These are phyloP conservation scores for Eruca vesicaria DNA, from an alignment of 441 rosid genomes.

Conservation along the genomic window DNA sequence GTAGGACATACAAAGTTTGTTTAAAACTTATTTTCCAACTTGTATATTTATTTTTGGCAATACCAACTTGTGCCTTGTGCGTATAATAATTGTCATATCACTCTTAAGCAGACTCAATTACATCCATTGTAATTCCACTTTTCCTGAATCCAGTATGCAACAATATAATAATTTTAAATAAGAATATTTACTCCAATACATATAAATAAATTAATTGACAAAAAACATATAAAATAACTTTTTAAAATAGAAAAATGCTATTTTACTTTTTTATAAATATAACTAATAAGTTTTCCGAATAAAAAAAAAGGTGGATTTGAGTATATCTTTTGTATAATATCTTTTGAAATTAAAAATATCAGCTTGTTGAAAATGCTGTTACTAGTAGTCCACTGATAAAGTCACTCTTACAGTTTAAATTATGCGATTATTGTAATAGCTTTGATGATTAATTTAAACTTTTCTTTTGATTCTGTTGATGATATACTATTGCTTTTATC, in stretches of 20 bases:
- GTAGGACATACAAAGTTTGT: background rate
- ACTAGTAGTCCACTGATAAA: background rate
- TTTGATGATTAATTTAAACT: background rate
- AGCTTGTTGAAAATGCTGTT: background rate
- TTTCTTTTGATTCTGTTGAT: background rate
- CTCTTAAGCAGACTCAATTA: background rate
- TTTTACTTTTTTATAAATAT: background rate
- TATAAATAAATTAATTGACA: background rate
- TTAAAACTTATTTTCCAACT: background rate
- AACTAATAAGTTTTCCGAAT: background rate
- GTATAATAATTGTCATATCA: background rate
- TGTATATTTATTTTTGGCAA: background rate
- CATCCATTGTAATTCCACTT: background rate
- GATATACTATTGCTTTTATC: background rate
- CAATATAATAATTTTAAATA: background rate
- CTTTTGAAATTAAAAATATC: too few relatives aligned
- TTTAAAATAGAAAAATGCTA: too few relatives aligned
- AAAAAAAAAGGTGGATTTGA: background rate
- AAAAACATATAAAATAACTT: too few relatives aligned
- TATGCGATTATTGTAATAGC: background rate
- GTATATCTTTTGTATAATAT: too few relatives aligned
- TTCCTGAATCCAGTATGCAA: background rate
- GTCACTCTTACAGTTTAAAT: background rate
- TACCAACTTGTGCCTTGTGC: background rate
- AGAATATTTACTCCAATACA: background rate